A percentile compares a stretch with the other conserved stretches of the same genome.
Conservation (phyloP, 768 basidiomycete species). For the Hypholoma sublateritium region DNA sequence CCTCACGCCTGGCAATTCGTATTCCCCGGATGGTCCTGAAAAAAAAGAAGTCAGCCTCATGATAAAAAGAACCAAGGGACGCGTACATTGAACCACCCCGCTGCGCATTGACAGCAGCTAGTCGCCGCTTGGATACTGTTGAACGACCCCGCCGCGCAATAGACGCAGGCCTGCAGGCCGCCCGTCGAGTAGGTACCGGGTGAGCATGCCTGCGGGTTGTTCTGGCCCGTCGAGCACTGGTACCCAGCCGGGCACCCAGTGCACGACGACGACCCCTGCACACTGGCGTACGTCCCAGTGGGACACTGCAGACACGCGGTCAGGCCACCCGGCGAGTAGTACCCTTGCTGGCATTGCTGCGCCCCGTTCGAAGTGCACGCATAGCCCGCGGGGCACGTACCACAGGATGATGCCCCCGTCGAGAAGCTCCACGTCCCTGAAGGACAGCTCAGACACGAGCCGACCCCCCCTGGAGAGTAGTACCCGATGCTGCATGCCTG, state of each 20-base stretch:
- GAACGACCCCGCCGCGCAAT: conserved; percentile 24
- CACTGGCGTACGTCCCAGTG: not conserved
- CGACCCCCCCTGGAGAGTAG: not conserved
- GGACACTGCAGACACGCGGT: not conserved
- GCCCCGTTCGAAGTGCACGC: not conserved
- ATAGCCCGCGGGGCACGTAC: not conserved
- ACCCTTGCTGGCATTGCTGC: not conserved
- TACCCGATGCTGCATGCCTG: not conserved
- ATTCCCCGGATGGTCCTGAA: conserved; percentile 19
- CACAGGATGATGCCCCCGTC: not conserved
- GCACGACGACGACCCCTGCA: not conserved
- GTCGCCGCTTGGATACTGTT: conserved; percentile 25
- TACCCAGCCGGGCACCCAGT: conserved; percentile 18
- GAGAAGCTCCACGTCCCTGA: not conserved
- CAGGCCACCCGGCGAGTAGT: not conserved
- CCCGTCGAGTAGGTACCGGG: conserved; percentile 26
- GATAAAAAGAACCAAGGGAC: not conserved
- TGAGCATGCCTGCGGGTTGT: conserved; percentile 22
- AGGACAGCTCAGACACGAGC: not conserved
- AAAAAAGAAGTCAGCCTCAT: not conserved
- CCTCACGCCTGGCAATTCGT: conserved; percentile 22
- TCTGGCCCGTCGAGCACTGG: conserved; percentile 21
- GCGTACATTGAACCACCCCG: conserved; percentile 27
- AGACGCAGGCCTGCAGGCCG: conserved; percentile 16
- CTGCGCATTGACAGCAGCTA: conserved; percentile 25